Base-by-base conservation (phyloP, 2,329 filamentous ascomycete species). In the Colletotrichum sidae region DNA sequence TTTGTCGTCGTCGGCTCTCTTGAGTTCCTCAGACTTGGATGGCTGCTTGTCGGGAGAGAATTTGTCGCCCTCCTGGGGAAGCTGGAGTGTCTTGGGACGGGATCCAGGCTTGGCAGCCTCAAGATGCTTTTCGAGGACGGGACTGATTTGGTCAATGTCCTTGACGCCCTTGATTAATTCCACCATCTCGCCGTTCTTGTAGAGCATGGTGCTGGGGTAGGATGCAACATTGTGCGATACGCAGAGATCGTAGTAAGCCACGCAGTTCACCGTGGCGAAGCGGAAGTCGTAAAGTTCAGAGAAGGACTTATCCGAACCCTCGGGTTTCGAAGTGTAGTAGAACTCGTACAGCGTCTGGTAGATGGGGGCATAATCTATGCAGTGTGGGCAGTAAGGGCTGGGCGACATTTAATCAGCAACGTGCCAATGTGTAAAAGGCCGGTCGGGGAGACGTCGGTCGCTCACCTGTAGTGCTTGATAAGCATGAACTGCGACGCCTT, bases 341-440 rank as follows among this genome's bases (percentile, higher is more conserved):
- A 90, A 97, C 80, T 99, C 96, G 83, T 98, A 97, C 12, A 95
- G 79, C 6, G 94, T 97, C 79, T 98, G 94, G 84, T 89, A 97
- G 55, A 88, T 90, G 8, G 96, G 96, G 56, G 92, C 93, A 73
- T 93, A 92, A 54, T 86, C 83, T 75, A 86, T 85, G 81, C 94
- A 97, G 78, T 97, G 93, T 51, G 84, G 85, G 78, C 86, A 89
- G 69, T 82, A 87, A 10, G 86, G 86, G 71, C 86, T 88, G 71
- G 69, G 42, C 65, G 44, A 35, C 15, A 4, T 39, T 57, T 45
- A 44, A 34, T 45, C 37, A 63, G 63, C 15, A 17, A 50, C 11
- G 37, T 37, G 55, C 55, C 8, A 44, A n/a, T 8, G 38, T 47
- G 55, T 44, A 55, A 60, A 50, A 51, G 47, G 44, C 13, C 13